phyloP scores from a whole-genome alignment of 371 early-diverging fungal genomes.

The Parasitella parasitica region DNA sequence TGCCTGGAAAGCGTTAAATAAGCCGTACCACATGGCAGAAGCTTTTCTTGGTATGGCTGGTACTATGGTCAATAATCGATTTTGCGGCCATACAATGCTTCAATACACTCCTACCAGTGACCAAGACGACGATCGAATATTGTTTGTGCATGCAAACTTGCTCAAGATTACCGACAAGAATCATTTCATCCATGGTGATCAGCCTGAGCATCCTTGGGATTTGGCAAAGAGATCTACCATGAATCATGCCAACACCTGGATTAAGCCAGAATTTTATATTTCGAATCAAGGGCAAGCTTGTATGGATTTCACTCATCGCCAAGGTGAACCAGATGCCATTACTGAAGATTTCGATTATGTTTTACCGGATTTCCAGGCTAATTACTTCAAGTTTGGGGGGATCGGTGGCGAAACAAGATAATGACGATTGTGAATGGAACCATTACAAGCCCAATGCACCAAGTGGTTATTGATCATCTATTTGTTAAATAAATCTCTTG shows the following conservation, averaged over 20 bases:
- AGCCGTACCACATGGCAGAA: constrained; percentile 37
- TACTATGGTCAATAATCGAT: constrained; percentile 24
- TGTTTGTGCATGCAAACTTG: constrained; percentile 48
- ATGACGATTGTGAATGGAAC: background rate
- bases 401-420: constrained; percentile 42
- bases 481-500: no score
- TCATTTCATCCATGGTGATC: constrained; percentile 23
- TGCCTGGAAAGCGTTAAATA: constrained; percentile 43
- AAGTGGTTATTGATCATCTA: no score
- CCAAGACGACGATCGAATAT: constrained; percentile 11
- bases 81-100: constrained; percentile 50
- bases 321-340: constrained; percentile 34
- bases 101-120: constrained; percentile 27
- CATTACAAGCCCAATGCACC: no score
- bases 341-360: constrained; percentile 30
- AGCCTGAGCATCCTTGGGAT: constrained; percentile 35
- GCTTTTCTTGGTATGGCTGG: constrained; percentile 48
- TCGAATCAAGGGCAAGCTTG: constrained; percentile 35
- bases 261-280: constrained; percentile 37
- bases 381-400: constrained; percentile 43
- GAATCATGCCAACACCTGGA: constrained; percentile 23
- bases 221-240: constrained; percentile 34
- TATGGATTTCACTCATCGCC: constrained; percentile 36
- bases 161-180: constrained; percentile 38
- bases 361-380: constrained; percentile 25